Conservation (phyloP, 73 alveolate species). For the Symbiodinium pilosum region DNA sequence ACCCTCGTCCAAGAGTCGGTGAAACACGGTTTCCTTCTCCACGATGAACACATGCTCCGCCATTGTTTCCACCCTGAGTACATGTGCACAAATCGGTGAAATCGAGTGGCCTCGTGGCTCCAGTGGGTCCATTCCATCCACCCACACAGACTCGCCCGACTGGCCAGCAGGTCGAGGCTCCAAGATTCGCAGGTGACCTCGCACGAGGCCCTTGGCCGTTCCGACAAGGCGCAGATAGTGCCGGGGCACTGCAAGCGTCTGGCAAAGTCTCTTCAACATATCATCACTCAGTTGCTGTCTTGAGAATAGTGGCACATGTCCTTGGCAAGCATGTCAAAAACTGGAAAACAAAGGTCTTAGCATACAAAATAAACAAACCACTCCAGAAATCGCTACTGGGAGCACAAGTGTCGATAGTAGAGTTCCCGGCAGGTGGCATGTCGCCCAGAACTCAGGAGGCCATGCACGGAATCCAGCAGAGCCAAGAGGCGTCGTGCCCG, state of each 20-base stretch:
- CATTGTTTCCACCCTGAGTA: conserved; percentile 47
- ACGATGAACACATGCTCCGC: conserved; percentile 53
- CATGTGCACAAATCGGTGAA: conserved; percentile 66
- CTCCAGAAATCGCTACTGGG: too few relatives aligned
- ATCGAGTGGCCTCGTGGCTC: conserved; percentile 93
- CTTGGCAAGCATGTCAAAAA: background rate
- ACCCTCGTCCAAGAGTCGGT: conserved; percentile 65
- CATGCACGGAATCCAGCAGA: conserved; percentile 68
- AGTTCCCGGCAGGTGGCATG: conserved; percentile 73
- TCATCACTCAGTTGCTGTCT: conserved; percentile 81
- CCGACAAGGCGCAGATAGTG: conserved; percentile 66
- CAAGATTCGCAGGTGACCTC: conserved; percentile 67
- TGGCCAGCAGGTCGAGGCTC: conserved; percentile 50
- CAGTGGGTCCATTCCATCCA: conserved; percentile 78
- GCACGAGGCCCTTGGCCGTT: conserved; percentile 86
- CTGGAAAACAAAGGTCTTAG: background rate
- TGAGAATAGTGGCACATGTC: conserved; percentile 40
- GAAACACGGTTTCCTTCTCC: conserved; percentile 77
- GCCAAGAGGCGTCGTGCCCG: conserved; percentile 53
- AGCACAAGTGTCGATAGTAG: conserved; percentile 37
- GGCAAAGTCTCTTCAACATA: conserved; percentile 49
- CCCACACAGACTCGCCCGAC: conserved; percentile 54
- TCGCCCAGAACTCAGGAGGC: conserved; percentile 42
- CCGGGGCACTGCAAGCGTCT: conserved; percentile 63
- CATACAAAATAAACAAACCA: background rate